Conservation (phyloP, 1,284 basidiomycete genomes). For the Ceratobasidium theobromae region DNA sequence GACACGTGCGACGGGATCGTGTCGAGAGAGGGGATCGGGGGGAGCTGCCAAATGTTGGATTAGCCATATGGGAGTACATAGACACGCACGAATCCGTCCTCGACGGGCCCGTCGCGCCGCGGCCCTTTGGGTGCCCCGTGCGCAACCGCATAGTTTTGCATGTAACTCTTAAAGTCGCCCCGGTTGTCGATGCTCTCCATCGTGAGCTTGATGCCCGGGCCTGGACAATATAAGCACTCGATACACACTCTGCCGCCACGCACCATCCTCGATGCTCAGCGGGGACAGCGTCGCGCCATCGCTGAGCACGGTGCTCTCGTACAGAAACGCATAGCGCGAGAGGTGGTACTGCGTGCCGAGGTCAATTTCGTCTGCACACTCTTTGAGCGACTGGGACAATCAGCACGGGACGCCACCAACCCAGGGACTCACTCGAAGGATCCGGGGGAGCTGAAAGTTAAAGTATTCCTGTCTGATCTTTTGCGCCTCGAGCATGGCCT, state of each 20-base stretch:
- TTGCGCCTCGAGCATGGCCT: conserved; percentile 90
- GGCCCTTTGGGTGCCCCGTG: conserved; percentile 70
- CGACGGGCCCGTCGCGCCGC: conserved; percentile 76
- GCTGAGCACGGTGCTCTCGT: conserved; percentile 84
- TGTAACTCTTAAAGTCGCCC: conserved; percentile 91
- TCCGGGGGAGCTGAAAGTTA: conserved; percentile 92
- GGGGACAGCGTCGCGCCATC: conserved; percentile 86
- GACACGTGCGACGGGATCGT: conserved; percentile 24
- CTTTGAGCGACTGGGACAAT: conserved; percentile 77
- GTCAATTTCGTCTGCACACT: conserved; percentile 95
- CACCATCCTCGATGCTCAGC: conserved; percentile 60
- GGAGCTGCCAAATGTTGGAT: conserved; percentile 17
- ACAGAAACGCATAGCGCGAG: conserved; percentile 90
- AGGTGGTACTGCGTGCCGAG: conserved; percentile 96
- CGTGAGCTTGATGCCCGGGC: conserved; percentile 78
- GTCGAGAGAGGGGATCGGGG: conserved; percentile 27
- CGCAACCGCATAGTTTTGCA: conserved; percentile 92
- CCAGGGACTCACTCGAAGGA: conserved; percentile 72
- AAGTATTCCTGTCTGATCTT: conserved; percentile 94
- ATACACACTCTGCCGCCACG: conserved; percentile 34
- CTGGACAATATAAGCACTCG: conserved; percentile 42
- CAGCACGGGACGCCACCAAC: conserved; percentile 14
- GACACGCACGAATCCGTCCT: conserved; percentile 80
- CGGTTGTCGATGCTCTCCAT: conserved; percentile 93
- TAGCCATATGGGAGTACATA: background rate